A percentile compares a stretch with the other conserved stretches of the same genome.
These are phyloP conservation scores for Omphalotus olearius DNA, from an alignment of 1,284 basidiomycete genomes.

Conservation along the genomic window DNA sequence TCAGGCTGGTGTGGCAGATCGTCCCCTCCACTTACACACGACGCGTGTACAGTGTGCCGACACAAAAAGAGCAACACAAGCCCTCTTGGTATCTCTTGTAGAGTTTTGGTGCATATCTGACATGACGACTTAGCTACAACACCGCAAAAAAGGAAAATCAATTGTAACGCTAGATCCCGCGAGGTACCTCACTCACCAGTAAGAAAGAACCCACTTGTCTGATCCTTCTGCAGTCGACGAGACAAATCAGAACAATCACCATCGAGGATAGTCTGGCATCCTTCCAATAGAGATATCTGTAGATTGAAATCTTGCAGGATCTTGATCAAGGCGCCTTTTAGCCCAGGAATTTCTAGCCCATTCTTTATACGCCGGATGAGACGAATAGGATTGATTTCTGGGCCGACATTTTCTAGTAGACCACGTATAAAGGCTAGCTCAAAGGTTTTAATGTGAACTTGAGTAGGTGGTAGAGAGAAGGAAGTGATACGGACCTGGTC, in stretches of 20 bases:
- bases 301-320: constrained; percentile 95
- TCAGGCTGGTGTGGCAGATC: constrained; percentile 50
- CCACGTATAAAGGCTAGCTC: constrained; percentile 86
- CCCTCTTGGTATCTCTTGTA: constrained; percentile 56
- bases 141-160: too few species aligned
- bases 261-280: constrained; percentile 83
- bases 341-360: constrained; percentile 92
- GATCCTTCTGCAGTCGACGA: constrained; percentile 63
- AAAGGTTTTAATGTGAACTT: background rate
- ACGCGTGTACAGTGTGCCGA: constrained; percentile 80
- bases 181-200: constrained; percentile 46
- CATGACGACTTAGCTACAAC: constrained; percentile 55
- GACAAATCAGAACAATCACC: constrained; percentile 80
- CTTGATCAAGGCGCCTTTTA: constrained; percentile 94
- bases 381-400: constrained; percentile 93
- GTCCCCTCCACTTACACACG: constrained; percentile 58
- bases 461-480: background rate
- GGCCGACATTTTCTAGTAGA: constrained; percentile 91
- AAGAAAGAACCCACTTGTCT: constrained; percentile 75
- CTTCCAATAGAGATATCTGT: constrained; percentile 85
- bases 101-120: constrained; percentile 56
- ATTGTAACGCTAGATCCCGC: background rate
- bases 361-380: constrained; percentile 94
- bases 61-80: constrained; percentile 79
- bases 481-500: constrained; percentile 57